Evolutionary conservation across 352 stramenopile genomes (phyloP), one percentile per base, ranked within the genome.

Genomic region (Thraustochytrium sp.): DNA sequence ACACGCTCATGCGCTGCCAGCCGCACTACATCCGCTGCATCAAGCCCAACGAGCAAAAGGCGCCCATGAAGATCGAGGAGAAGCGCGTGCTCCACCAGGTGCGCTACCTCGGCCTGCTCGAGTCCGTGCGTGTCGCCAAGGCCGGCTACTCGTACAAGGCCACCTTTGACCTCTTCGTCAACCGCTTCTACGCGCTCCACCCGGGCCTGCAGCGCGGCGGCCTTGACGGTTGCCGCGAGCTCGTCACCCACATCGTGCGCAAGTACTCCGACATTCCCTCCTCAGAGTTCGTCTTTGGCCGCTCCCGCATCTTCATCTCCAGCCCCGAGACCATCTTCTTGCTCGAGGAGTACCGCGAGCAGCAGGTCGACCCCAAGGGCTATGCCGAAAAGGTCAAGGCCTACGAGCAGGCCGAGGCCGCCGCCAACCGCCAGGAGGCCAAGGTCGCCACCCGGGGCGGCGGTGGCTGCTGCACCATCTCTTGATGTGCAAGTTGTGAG

Each of bases 11-110:
- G 82, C 89, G 90, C 18, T 98, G 95, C 0, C 91, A 92, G 78
- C 97, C 95, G 40, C 95, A 99, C 85, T 99, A 99, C 87, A 95
- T 99, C 34, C 91, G 96, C 21, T 99, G 96, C 87, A 92, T 99
- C 53, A 99, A 99, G 88, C 96, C 97, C 0, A 99, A 99, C 86
- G 96, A 99, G 87, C 89, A 94, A n/a, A 94, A 97, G n/a, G 93
- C 96, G 65, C 87, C 91, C 62, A 89, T 92, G 73, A 77, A 92
- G 76, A 90, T 99, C 84, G 91, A 93, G 48, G 76, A 94, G 21
- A 95, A 97, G 84, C 90, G 95, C 46, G 90, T 98, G 4, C 96
- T 96, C 44, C 94, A 99, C 82, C 96, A 99, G 82, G 54, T 88
- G 29, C 92, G 93, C 78, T 98, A 98, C 62, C 95, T 96, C 85